Evolutionary conservation across 371 early-diverging fungal genomes (phyloP), one percentile per base, ranked within the genome.

Genomic region (Mucor mucedo): DNA sequence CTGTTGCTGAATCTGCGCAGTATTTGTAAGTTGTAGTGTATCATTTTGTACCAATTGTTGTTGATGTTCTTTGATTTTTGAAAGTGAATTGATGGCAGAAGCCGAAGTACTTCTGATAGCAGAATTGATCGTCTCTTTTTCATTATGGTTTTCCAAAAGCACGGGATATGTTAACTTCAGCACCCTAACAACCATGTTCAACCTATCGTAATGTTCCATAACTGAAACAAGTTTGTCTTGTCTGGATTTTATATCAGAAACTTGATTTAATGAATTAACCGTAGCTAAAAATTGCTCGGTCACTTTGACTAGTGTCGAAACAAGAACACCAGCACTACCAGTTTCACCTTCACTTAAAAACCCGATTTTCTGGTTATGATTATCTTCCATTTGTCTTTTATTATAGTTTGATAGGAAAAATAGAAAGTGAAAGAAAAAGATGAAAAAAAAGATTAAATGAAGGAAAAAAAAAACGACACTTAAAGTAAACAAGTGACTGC

Each of bases 391-490:
- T 8, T 49, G 21, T 21, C 21, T 35, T 35, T 35, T 6, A 6
- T 35, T 35, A 35, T 8, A 35, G 35, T 35, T 35, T 4, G 8
- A 35, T 6, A 8, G 35, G 35, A 35, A 35, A 35, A 21, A 21
- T 21, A 21, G 21, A 21, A 21, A 21, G 21, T 21, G 21, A 21
- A 35, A 35, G n/a, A 35, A 32, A 32, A 14, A 28, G 41, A 32
- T 13, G 5, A 4, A 28, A 55, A 30, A 44, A 44, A 44, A 57
- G 42, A 21, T 21, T 21, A 21, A 21, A 21, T 21, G 42, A 57
- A 29, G 16, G 45, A 45, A 57, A 57, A 27, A 52, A 54, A 54
- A 54, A 54, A 8, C 35, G 4, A 35, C 35, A 6, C 4, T 35
- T 35, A 6, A 35, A 6, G 35, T 35, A 35, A 35, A 35, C 8